Percentiles rank a stretch among this genome's conserved stretches.
Evolutionary conservation across 805 yeast species (phyloP).

Genomic region (Cyberlindnera galapagoensis): DNA sequence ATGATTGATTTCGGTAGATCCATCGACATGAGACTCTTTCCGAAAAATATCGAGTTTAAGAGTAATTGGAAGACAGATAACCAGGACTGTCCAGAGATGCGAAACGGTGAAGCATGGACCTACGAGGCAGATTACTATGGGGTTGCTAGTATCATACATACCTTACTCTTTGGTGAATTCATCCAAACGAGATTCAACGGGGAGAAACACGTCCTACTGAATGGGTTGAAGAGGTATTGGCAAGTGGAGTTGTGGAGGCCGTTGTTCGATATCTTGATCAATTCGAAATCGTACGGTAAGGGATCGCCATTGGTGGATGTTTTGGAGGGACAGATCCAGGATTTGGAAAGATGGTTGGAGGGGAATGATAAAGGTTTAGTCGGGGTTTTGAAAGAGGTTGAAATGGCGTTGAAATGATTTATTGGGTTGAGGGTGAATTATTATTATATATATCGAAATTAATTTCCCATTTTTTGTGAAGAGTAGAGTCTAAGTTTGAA

Average conservation of each 20-base stretch:
- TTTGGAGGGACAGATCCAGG: conserved; percentile 28
- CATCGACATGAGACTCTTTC: conserved; percentile 58
- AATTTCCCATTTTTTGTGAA: no score
- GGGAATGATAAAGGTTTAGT: conserved; percentile 20
- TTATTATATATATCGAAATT: no score
- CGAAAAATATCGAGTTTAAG: conserved; percentile 43
- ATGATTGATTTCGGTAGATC: conserved; percentile 81
- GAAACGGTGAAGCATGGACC: conserved; percentile 55
- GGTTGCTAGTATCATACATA: conserved; percentile 66
- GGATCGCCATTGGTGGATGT: conserved; percentile 38
- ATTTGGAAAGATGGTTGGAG: conserved; percentile 38
- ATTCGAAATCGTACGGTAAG: conserved; percentile 37
- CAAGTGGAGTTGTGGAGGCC: conserved; percentile 63
- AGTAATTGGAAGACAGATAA: conserved; percentile 56
- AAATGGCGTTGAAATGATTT: conserved; percentile 24
- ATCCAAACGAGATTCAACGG: conserved; percentile 38
- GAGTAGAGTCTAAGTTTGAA: no score
- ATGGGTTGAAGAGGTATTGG: conserved; percentile 68
- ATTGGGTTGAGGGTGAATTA: no score
- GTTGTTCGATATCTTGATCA: conserved; percentile 56
- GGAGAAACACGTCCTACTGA: conserved; percentile 31
- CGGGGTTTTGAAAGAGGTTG: conserved; percentile 30
- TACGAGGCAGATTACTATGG: conserved; percentile 84
- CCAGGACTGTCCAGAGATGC: conserved; percentile 71
- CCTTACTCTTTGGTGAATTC: conserved; percentile 62